Evolutionary conservation across 2,329 filamentous ascomycete species (phyloP).

Genomic region (Chrysoporthe austroafricana): DNA sequence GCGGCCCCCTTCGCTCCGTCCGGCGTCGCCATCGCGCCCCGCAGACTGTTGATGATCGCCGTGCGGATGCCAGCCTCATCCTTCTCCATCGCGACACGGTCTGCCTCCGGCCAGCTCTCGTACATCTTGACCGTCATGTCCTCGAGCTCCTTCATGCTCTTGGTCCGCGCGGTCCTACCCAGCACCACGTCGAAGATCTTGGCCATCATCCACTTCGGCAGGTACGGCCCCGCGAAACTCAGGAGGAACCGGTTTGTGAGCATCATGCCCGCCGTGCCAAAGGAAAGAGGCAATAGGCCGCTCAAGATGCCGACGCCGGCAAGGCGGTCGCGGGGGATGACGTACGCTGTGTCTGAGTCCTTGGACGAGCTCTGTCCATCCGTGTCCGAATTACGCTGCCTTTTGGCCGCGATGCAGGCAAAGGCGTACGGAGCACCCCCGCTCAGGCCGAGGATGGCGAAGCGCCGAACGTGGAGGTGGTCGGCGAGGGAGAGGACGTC

Average conservation of each 20-base stretch:
- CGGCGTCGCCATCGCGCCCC: constrained; percentile 19
- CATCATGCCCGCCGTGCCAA: constrained; percentile 34
- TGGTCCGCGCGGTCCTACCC: not conserved
- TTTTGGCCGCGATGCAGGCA: constrained; percentile 29
- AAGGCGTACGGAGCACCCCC: constrained; percentile 36
- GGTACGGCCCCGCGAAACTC: constrained; percentile 27
- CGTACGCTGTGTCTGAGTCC: constrained; percentile 5
- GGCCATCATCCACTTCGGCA: constrained; percentile 24
- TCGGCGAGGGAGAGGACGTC: constrained; percentile 32
- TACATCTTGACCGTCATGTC: not conserved
- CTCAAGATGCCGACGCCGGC: constrained; percentile 28
- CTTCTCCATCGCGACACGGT: constrained; percentile 12
- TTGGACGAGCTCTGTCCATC: not conserved
- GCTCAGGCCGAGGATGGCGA: constrained; percentile 36
- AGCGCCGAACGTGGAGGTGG: constrained; percentile 31
- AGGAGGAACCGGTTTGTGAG: constrained; percentile 26
- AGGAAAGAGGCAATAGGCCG: constrained; percentile 30
- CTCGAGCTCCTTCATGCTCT: not conserved
- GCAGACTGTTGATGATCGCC: constrained; percentile 19
- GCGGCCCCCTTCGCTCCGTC: constrained; percentile 21
- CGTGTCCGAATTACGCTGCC: not conserved
- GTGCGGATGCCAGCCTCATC: constrained; percentile 16
- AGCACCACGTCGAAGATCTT: not conserved
- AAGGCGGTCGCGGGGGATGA: constrained; percentile 29
- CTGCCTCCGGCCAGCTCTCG: constrained; percentile 2